Base-by-base conservation (phyloP, 371 early-diverging fungal genomes). In the Choanephora cucurbitarum region DNA sequence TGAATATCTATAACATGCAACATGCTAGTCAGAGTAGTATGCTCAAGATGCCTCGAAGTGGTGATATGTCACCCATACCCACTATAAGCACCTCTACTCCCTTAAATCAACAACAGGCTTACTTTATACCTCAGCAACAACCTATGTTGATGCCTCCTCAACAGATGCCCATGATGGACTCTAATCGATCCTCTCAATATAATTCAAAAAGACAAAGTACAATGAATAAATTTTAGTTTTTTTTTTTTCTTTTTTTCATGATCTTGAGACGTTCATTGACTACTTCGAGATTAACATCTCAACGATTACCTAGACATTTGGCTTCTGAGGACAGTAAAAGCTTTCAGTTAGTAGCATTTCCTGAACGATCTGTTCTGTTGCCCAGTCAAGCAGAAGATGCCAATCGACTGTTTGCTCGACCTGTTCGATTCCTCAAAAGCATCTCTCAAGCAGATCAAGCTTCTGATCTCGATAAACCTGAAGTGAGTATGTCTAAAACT, bases 381-480 rank as follows among this genome's bases (percentile, higher is more conserved):
- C 34, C 67, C 13, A 33, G 15, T 22, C 63, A 77, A 23, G 41
- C 48, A 3, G 51, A 49, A 3, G 55, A 60, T 34, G 73, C 73
- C 6, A 65, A 57, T 39, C 66, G 60, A 41, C 22, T 62, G 19
- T 80, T 80, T 61, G 62, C 66, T 5, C 65, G 66, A 52, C 77
- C 67, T 55, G 79, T 79, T 55, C 49, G 47, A 48, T 68, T 77
- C 63, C 44, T 75, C 58, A 44, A 77, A 68, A 62, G 78, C 55
- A 49, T 70, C 5, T 58, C 70, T 14, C 22, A 61, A 58, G 9
- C 53, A 39, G 55, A 70, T 37, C 64, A 67, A 56, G 62, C 80
- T 42, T 62, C 77, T 59, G 46, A 52, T 9, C 28, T 49, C 3
- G 48, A n/a, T 32, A 44, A 57, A 22, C 79, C 75, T 23, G 75